Evolutionary conservation across 1,284 basidiomycete species (phyloP), one percentile per base, ranked within the genome.

Genomic region (Phenoliferia sp.): DNA sequence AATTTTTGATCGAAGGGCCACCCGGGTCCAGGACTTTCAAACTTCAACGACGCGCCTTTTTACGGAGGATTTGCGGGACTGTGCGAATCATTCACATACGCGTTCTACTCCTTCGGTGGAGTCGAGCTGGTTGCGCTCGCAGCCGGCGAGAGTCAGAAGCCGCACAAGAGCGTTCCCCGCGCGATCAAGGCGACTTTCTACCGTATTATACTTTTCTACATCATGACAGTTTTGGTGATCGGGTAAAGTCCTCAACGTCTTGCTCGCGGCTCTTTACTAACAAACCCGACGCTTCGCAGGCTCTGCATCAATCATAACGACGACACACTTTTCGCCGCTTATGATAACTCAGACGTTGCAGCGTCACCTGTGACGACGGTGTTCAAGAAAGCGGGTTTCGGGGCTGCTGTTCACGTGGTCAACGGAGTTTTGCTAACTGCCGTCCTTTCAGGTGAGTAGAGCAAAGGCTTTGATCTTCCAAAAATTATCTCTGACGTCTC

Each of bases 121-220:
- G 64, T 66, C 29, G 68, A 76, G 67, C 69, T 92, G 85, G 55
- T 90, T 83, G 87, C 87, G 88, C 69, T 85, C 81, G 69, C 86
- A 80, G 75, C 83, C 82, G 69, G 89, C 86, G 63, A 88, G 83
- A 80, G 81, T 7, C 74, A 75, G 59, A 79, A 82, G 74, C 81
- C 82, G 3, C 76, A 81, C 57, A 81, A 80, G 69, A 78, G 78
- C 44, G 77, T 83, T 50, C 81, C 81, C 15, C 77, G 78, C 60
- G 82, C 82, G 34, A 79, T 80, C 74, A 81, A 81, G 75, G 73
- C 73, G 62, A 76, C 76, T n/a, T 75, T 77, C 70, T 76, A 74
- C 75, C 81, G 52, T 29, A 80, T 83, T 68, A 77, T 80, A 62
- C 63, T 82, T 66, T 81, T 83, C 76, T 84, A 81, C 80, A 74